These are phyloP conservation scores for Penicillium crustosum DNA, from an alignment of 2,329 filamentous ascomycete species.

Conservation along the genomic window DNA sequence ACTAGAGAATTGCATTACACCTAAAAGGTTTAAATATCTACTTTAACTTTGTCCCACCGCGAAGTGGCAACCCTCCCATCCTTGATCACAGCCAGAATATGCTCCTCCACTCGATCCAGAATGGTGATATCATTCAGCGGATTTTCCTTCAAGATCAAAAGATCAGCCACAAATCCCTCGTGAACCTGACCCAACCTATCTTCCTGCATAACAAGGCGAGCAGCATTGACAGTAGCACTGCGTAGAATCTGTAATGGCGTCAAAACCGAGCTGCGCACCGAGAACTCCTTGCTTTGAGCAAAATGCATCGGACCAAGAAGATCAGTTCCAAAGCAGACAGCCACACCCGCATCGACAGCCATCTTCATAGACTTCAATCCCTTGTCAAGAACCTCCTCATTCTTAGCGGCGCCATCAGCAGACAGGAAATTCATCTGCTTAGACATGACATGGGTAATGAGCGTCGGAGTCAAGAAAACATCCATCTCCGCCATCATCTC, in stretches of 20 bases:
- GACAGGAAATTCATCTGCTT: conserved; percentile 37
- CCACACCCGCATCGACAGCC: conserved; percentile 54
- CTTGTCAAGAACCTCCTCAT: conserved; percentile 49
- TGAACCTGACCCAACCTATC: conserved; percentile 52
- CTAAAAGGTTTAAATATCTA: not conserved
- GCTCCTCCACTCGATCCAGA: conserved; percentile 50
- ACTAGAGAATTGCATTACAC: not conserved
- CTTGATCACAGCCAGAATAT: conserved; percentile 55
- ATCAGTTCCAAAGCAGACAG: conserved; percentile 58
- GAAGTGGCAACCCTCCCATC: conserved; percentile 49
- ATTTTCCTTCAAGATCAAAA: conserved; percentile 54
- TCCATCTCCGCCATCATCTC: conserved; percentile 52
- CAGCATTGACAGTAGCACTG: conserved; percentile 55
- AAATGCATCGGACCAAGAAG: conserved; percentile 52
- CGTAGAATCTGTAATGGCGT: conserved; percentile 48
- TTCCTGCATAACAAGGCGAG: conserved; percentile 50
- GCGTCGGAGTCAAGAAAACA: conserved; percentile 55
- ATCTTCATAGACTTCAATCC: conserved; percentile 52
- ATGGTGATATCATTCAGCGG: conserved; percentile 57
- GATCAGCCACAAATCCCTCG: conserved; percentile 53
- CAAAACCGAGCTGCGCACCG: conserved; percentile 46
- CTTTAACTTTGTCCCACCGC: not conserved
- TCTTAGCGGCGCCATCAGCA: conserved; percentile 49
- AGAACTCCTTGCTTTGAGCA: conserved; percentile 54
- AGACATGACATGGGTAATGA: conserved; percentile 54